These are phyloP conservation scores for Xylaria castorea DNA, from an alignment of 495 filamentous ascomycete species.

Conservation along the genomic window DNA sequence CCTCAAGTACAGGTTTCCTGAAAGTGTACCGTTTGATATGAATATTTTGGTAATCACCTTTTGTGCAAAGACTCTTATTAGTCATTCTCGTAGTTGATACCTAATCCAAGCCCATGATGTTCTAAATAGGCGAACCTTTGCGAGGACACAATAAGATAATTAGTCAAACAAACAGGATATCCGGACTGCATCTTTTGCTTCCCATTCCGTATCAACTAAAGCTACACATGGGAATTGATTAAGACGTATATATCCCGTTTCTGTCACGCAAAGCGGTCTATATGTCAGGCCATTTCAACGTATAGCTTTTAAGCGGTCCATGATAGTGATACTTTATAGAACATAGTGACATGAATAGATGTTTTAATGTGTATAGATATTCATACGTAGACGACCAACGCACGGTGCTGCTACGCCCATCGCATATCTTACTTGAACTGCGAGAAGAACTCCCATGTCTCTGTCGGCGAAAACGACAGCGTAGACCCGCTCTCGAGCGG, in stretches of 20 bases:
- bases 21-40: no score
- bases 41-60: no score
- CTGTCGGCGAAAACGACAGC: slow-evolving; percentile 38
- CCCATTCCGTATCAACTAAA: neutral
- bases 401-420: neutral
- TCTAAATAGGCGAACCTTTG: no score
- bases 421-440: slow-evolving; percentile 32
- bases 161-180: neutral
- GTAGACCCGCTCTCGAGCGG: slow-evolving; percentile 36
- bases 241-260: neutral
- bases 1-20: no score
- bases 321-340: neutral
- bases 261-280: neutral
- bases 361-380: neutral
- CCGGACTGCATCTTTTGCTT: neutral
- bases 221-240: neutral
- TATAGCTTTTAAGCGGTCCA: neutral
- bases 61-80: no score
- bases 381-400: neutral
- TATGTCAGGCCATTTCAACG: neutral
- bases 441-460: slow-evolving; percentile 48
- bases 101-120: no score
- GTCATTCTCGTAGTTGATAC: no score
- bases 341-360: neutral
- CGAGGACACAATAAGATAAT: no score